Percentiles rank a stretch among this genome's conserved stretches.
Evolutionary conservation across 441 rosid species (phyloP).

Genomic region (Theobroma grandiflorum): DNA sequence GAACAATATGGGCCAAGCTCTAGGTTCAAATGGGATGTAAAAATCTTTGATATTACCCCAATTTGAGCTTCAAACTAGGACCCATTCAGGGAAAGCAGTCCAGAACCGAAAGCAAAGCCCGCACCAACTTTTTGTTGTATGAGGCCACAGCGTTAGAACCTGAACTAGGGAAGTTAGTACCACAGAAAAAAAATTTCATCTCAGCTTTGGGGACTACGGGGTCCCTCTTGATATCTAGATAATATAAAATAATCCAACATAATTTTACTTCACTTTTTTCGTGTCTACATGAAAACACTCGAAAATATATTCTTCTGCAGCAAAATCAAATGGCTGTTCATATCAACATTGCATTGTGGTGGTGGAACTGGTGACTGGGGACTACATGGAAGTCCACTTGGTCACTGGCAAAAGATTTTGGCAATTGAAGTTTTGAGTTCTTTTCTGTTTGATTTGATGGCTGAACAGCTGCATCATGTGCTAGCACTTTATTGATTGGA

Average conservation of each 20-base stretch:
- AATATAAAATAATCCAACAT: not conserved
- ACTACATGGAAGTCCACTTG: not conserved
- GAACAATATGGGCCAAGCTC: not conserved
- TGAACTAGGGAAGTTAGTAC: no score
- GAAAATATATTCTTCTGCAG: no score
- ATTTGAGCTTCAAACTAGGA: not conserved
- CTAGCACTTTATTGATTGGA: not conserved
- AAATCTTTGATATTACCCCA: not conserved
- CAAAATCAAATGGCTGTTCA: no score
- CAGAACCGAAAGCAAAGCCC: not conserved
- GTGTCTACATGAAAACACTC: not conserved
- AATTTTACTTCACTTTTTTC: not conserved
- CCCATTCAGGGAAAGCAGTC: not conserved
- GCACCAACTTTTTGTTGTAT: not conserved
- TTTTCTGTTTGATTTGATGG: slow-evolving; percentile 12
- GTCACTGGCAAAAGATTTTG: no score
- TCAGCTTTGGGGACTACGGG: not conserved
- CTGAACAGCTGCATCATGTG: not conserved
- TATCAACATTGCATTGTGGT: no score
- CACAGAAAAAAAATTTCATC: no score
- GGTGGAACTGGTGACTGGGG: not conserved
- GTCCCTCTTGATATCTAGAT: not conserved
- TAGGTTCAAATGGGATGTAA: not conserved
- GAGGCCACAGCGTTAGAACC: no score
- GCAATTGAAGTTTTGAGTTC: not conserved